Evolutionary conservation across 2,329 filamentous ascomycete species (phyloP).

Genomic region (Penicillium sp.): DNA sequence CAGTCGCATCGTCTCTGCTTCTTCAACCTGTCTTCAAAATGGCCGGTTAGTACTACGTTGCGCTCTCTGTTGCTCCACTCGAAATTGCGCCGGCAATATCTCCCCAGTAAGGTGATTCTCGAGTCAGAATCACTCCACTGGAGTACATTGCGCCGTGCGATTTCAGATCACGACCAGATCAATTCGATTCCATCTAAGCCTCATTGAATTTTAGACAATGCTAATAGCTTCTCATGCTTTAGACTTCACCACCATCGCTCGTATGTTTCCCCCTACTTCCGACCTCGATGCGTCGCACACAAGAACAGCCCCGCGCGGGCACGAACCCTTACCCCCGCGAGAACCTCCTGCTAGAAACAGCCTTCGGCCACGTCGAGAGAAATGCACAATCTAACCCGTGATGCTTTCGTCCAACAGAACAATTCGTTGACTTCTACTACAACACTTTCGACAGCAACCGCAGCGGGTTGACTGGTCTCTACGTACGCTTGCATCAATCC

Average conservation of each 20-base stretch:
- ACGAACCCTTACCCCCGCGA: neutral
- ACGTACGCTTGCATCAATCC: slow-evolving; percentile 61
- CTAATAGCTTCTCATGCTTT: slow-evolving; percentile 16
- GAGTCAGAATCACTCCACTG: slow-evolving; percentile 12
- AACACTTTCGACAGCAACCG: slow-evolving; percentile 78
- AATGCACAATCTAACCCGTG: slow-evolving; percentile 19
- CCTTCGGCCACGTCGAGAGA: neutral
- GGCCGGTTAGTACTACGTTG: slow-evolving; percentile 32
- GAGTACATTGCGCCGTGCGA: slow-evolving; percentile 20
- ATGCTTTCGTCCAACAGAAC: slow-evolving; percentile 56
- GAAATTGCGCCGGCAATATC: neutral
- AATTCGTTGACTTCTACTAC: slow-evolving; percentile 93
- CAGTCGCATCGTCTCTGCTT: slow-evolving; percentile 25
- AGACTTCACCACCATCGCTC: slow-evolving; percentile 44
- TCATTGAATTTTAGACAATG: neutral
- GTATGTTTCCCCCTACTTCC: slow-evolving; percentile 33
- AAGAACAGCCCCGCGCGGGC: slow-evolving; percentile 7
- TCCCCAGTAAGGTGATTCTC: slow-evolving; percentile 8
- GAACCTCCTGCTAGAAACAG: neutral
- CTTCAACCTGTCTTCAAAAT: slow-evolving; percentile 31
- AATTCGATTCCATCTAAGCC: neutral
- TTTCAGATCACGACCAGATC: slow-evolving; percentile 4
- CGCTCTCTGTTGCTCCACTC: neutral
- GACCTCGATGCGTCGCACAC: slow-evolving; percentile 7
- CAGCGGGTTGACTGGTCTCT: slow-evolving; percentile 66